Base-by-base conservation (phyloP, 176 grass and related monocot genomes). In the Hordeum vulgare region DNA sequence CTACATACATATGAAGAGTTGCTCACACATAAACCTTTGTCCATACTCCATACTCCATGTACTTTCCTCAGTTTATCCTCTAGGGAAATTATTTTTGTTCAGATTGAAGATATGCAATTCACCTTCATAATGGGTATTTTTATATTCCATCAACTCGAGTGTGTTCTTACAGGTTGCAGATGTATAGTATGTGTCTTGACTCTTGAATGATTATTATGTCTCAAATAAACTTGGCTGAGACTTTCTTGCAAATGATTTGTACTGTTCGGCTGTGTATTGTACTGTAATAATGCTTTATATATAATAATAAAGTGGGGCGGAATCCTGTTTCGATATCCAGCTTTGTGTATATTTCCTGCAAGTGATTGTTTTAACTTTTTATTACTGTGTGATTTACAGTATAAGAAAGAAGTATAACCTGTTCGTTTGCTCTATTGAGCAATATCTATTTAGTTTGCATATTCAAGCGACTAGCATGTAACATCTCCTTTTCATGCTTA, bases 1-100 rank as follows among this genome's bases (percentile, higher is more conserved):
- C 79, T 92, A 85, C 85, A 97, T 45, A 87, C 92, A 59, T 94
- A 97, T 85, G 77, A 97, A 65, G 88, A 97, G 61, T 61, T 94
- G 20, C 85, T 97, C 28, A 94, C 92, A 54, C 88, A 92, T 84
- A 90, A 86, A 65, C 92, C 12, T 94, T 77, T 84, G 87, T 92
- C 69, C 78, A 92, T 44, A 44, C 37, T 39, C 36, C 36, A 7
- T 37, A 42, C 40, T 37, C 39, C 61, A 92, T 97, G 82, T 97
- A 92, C 1, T 29, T n/a, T 71, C 14, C 23, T 74, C 7, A 13
- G 11, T 65, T 54, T 45, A 47, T 40, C 29, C 4, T 60, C 4
- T 2, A 59, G 21, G 59, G 10, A 71, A 12, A 57, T 11, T 4
- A 9, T 15, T 59, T 76, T 56, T 54, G 21, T 72, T 62, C 39